Evolutionary conservation across 1,284 basidiomycete species (phyloP).

Genomic region (Vanrija sp.): DNA sequence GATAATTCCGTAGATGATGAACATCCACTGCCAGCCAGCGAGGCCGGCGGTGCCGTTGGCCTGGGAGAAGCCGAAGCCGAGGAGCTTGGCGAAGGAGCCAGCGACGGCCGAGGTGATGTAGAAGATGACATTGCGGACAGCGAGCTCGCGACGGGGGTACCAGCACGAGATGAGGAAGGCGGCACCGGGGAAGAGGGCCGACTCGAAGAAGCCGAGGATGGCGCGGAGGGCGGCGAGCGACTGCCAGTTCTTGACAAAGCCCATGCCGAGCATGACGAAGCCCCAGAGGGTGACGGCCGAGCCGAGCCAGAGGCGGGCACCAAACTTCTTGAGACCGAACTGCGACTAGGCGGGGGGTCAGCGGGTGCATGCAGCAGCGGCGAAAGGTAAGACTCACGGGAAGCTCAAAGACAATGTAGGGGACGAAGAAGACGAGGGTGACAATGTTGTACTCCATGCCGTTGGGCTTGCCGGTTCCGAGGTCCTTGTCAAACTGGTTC

Average conservation of each 20-base stretch:
- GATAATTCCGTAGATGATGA: conserved; percentile 14
- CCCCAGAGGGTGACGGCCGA: conserved; percentile 41
- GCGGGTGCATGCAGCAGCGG: background rate
- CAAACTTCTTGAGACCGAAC: conserved; percentile 26
- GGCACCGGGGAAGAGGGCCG: conserved; percentile 41
- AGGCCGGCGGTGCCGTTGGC: conserved; percentile 3
- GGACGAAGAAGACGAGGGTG: conserved; percentile 43
- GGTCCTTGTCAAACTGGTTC: conserved; percentile 24
- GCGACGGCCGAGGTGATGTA: conserved; percentile 39
- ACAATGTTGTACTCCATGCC: conserved; percentile 46
- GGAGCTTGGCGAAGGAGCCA: conserved; percentile 11
- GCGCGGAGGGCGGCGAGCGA: conserved; percentile 46
- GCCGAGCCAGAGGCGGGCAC: conserved; percentile 15
- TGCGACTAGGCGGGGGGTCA: conserved; percentile 7
- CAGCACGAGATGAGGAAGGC: conserved; percentile 49
- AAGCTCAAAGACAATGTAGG: conserved; percentile 46
- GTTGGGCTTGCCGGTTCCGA: conserved; percentile 21
- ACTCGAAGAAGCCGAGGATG: conserved; percentile 48
- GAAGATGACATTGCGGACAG: conserved; percentile 43
- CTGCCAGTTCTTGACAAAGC: conserved; percentile 38
- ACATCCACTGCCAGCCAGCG: conserved; percentile 16
- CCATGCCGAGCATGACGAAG: conserved; percentile 47
- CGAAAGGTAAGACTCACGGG: conserved; percentile 3
- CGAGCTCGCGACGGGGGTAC: conserved; percentile 52
- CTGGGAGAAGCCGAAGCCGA: conserved; percentile 10